Conservation (phyloP, 2,329 filamentous ascomycete species). For the Fonsecaea erecta region DNA sequence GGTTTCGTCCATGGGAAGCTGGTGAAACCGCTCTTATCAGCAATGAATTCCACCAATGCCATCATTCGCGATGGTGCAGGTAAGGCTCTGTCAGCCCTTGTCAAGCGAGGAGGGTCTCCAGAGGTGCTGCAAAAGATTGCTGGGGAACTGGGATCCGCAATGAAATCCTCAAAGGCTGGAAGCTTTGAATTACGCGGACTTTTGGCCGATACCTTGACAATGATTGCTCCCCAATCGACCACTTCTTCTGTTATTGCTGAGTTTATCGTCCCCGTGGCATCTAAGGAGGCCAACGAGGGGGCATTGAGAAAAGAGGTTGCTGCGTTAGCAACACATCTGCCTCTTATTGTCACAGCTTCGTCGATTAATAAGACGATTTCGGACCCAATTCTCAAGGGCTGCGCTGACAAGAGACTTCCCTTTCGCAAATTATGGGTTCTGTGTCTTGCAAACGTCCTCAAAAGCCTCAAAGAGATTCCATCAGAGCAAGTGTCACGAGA, state of each 20-base stretch:
- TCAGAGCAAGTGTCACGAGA: conserved; percentile 48
- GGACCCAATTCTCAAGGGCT: conserved; percentile 78
- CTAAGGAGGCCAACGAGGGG: conserved; percentile 87
- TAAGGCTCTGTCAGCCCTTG: conserved; percentile 72
- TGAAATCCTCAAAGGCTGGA: conserved; percentile 83
- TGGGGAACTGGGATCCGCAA: conserved; percentile 75
- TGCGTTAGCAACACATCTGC: conserved; percentile 69
- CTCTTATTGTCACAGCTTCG: conserved; percentile 65
- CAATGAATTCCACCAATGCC: conserved; percentile 86
- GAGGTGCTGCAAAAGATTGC: conserved; percentile 68
- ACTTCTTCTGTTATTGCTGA: conserved; percentile 70
- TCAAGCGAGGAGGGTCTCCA: conserved; percentile 64
- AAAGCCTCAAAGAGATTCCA: conserved; percentile 41
- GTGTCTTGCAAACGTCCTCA: conserved; percentile 32
- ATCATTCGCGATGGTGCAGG: conserved; percentile 76
- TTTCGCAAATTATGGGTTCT: conserved; percentile 81
- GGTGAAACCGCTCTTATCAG: conserved; percentile 84
- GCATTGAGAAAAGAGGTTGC: conserved; percentile 77
- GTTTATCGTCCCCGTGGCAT: conserved; percentile 69
- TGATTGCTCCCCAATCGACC: conserved; percentile 63
- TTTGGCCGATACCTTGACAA: conserved; percentile 78
- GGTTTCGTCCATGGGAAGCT: conserved; percentile 72
- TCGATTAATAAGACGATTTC: conserved; percentile 68
- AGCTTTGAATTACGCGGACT: conserved; percentile 82
- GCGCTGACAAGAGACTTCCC: conserved; percentile 80